A percentile compares a stretch with the other conserved stretches of the same genome.
These are phyloP conservation scores for Corymbia citriodora DNA, from an alignment of 441 rosid species.

Conservation along the genomic window DNA sequence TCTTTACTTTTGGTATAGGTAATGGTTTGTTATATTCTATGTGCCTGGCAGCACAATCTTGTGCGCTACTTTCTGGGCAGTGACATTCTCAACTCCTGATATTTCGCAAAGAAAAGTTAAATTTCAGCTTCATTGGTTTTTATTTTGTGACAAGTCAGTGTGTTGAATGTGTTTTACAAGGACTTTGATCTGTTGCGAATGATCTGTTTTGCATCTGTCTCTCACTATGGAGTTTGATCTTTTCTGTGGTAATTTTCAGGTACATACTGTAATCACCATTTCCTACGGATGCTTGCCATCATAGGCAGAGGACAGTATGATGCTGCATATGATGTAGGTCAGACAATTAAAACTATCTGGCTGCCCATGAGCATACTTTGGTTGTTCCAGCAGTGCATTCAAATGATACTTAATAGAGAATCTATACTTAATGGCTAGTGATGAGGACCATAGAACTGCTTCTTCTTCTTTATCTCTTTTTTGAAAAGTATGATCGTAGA, in stretches of 20 bases:
- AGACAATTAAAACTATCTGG: constrained; percentile 1
- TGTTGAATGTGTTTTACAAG: background rate
- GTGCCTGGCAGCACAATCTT: background rate
- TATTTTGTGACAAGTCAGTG: background rate
- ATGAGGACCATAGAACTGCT: background rate
- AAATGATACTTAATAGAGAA: background rate
- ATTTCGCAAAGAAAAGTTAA: background rate
- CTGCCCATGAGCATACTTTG: background rate
- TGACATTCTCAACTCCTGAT: background rate
- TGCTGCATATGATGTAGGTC: constrained; percentile 65
- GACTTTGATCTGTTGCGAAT: background rate
- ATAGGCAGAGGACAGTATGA: constrained; percentile 67
- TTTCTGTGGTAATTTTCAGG: constrained; percentile 37
- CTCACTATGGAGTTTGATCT: background rate
- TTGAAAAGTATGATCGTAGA: background rate
- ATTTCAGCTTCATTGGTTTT: background rate
- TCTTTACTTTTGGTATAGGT: constrained; percentile 93
- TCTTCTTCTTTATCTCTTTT: background rate
- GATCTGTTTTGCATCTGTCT: background rate
- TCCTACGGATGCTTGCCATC: constrained; percentile 72
- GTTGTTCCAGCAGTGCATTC: background rate
- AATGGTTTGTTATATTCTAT: constrained; percentile 5
- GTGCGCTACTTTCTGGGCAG: background rate
- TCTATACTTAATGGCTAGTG: background rate
- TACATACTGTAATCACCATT: constrained; percentile 88